Conservation (phyloP, 1,284 basidiomycete species). For the Ceratobasidium sp. region DNA sequence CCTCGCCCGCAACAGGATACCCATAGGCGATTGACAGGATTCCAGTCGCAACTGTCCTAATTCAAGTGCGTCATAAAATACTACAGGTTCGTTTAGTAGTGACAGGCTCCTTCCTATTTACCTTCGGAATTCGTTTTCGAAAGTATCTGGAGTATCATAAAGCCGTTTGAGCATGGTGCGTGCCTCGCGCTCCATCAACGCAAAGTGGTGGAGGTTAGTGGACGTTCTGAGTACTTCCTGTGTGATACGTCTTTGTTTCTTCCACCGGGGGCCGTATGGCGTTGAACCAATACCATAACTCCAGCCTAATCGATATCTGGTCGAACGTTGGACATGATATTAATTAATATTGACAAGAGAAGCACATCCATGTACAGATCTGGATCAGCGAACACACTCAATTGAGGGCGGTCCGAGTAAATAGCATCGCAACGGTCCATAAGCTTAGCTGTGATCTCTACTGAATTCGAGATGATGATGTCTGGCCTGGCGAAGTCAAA, state of each 20-base stretch:
- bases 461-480: conserved; percentile 38
- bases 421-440: conserved; percentile 36
- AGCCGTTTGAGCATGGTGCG: conserved; percentile 7
- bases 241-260: conserved; percentile 17
- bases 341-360: background rate
- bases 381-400: conserved; percentile 25
- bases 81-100: background rate
- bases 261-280: conserved; percentile 15
- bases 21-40: conserved; percentile 28
- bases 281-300: background rate
- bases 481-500: conserved; percentile 16
- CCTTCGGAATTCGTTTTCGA: conserved; percentile 21
- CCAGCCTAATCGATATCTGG: conserved; percentile 1
- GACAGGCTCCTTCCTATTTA: background rate
- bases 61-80: background rate
- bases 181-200: conserved; percentile 8
- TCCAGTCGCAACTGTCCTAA: conserved; percentile 21
- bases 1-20: conserved; percentile 1
- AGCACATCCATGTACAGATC: conserved; percentile 11
- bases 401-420: conserved; percentile 37
- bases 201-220: conserved; percentile 8
- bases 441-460: conserved; percentile 28
- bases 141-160: background rate
- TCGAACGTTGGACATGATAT: background rate
- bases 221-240: conserved; percentile 20